Percentiles rank a stretch among this genome's conserved stretches.
Conservation (phyloP, 495 filamentous ascomycete genomes). For the Peziza echinospora region DNA sequence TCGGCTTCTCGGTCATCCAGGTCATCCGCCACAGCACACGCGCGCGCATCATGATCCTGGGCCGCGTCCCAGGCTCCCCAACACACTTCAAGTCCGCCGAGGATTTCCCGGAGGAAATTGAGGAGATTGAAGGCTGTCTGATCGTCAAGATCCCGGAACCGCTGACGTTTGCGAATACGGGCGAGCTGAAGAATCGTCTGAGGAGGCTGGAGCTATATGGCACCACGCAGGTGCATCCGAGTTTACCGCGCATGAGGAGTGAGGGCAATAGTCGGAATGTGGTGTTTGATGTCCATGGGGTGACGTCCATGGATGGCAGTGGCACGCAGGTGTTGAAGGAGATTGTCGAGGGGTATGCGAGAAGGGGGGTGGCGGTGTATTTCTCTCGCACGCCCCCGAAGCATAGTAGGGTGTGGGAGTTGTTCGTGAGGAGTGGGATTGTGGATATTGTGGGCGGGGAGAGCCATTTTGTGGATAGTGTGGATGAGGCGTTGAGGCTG, state of each 20-base stretch:
- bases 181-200: conserved; percentile 66
- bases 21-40: conserved; percentile 77
- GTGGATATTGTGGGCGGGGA: conserved; percentile 54
- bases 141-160: conserved; percentile 97
- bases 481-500: neutral
- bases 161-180: conserved; percentile 91
- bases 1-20: conserved; percentile 68
- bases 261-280: conserved; percentile 64
- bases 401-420: conserved; percentile 39
- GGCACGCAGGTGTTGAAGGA: conserved; percentile 79
- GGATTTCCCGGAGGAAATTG: conserved; percentile 47
- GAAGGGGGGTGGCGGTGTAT: conserved; percentile 58
- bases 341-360: conserved; percentile 58
- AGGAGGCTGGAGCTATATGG: conserved; percentile 74
- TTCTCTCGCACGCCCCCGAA: conserved; percentile 53
- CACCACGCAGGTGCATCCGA: conserved; percentile 61
- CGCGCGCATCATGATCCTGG: conserved; percentile 90
- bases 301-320: conserved; percentile 77
- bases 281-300: conserved; percentile 92
- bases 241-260: conserved; percentile 50
- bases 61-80: conserved; percentile 60
- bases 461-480: conserved; percentile 33
- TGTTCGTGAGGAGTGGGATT: conserved; percentile 64
- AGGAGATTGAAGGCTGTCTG: conserved; percentile 75
- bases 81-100: conserved; percentile 78